Base-by-base conservation (phyloP, 1,284 basidiomycete species). In the Veloboletus limbatus region DNA sequence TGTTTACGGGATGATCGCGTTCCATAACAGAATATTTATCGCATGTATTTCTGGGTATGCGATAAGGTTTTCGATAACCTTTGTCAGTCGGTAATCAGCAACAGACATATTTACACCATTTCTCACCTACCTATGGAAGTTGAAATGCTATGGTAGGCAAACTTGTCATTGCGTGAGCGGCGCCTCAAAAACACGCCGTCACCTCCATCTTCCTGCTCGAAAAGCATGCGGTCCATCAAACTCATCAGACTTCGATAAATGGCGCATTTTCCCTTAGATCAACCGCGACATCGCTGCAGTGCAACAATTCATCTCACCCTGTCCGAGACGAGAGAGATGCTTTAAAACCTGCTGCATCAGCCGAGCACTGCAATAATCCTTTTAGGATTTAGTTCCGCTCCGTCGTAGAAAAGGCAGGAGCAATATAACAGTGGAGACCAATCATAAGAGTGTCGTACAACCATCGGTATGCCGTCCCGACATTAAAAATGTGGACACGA, bases 1-100 rank as follows among this genome's bases (percentile, higher is more conserved):
- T 94, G 82, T 94, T 93, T 71, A 82, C 87, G 54, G 86, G 82
- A 57, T 86, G 68, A 70, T 18, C 27, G 18, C 36, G 45, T 45
- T 43, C 35, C 20, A 33, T 30, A 20, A 16, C 33, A 40, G 21
- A 34, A 25, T 11, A n/a, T 26, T 45, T 40, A 31, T 36, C 38
- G 17, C 4, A 36, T 45, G 37, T 40, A 41, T 45, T n/a, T 43
- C 27, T 61, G 57, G 63, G 55, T 59, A 54, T 52, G 47, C 60
- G 60, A 69, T 70, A 63, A 57, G 63, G 67, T 71, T 70, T 55
- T 55, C 64, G 65, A 71, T 69, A 67, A 64, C 54, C 62, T 69
- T 66, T 60, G 52, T 52, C 49, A 43, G 52, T 55, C 49, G 38
- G 50, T 53, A 36, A 66, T 54, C 51, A 41, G 48, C 45, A 41